These are phyloP conservation scores for Boletus hoseneyae DNA, from an alignment of 1,284 basidiomycete species.

Conservation along the genomic window DNA sequence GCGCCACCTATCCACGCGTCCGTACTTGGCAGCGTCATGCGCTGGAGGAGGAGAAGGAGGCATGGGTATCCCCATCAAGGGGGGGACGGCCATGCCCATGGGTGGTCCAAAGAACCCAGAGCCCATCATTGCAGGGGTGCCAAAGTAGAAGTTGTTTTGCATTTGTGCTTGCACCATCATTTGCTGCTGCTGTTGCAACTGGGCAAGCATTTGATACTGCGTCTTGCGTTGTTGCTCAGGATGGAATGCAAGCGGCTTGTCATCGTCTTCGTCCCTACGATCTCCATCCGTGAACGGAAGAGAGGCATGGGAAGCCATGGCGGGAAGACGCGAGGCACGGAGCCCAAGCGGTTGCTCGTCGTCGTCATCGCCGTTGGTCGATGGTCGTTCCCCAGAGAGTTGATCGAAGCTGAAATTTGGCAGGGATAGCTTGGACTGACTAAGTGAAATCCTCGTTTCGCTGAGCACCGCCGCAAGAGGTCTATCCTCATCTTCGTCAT, in stretches of 20 bases:
- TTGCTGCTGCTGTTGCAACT: constrained; percentile 58
- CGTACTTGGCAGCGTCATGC: constrained; percentile 62
- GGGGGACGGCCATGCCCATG: constrained; percentile 40
- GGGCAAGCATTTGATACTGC: constrained; percentile 66
- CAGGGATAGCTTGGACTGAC: constrained; percentile 48
- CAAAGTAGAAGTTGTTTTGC: constrained; percentile 70
- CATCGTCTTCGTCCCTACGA: constrained; percentile 45
- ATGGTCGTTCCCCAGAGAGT: constrained; percentile 25
- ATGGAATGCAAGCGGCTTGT: constrained; percentile 62
- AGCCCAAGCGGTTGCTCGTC: constrained; percentile 62
- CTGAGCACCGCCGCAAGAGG: constrained; percentile 61
- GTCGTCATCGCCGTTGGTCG: constrained; percentile 38
- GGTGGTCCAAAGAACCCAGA: constrained; percentile 58
- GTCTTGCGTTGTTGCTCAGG: constrained; percentile 73
- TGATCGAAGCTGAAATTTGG: constrained; percentile 45
- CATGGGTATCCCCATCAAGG: constrained; percentile 48
- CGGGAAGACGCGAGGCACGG: constrained; percentile 34
- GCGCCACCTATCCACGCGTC: constrained; percentile 74
- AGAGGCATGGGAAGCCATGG: constrained; percentile 24
- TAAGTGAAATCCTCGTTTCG: constrained; percentile 46
- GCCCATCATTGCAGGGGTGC: constrained; percentile 59
- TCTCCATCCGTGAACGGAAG: constrained; percentile 19
- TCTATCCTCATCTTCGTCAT: constrained; percentile 59
- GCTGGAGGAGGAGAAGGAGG: constrained; percentile 58
- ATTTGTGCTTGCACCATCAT: constrained; percentile 76